These are phyloP conservation scores for Sarcomyxa edulis DNA, from an alignment of 768 basidiomycete genomes.

Conservation along the genomic window DNA sequence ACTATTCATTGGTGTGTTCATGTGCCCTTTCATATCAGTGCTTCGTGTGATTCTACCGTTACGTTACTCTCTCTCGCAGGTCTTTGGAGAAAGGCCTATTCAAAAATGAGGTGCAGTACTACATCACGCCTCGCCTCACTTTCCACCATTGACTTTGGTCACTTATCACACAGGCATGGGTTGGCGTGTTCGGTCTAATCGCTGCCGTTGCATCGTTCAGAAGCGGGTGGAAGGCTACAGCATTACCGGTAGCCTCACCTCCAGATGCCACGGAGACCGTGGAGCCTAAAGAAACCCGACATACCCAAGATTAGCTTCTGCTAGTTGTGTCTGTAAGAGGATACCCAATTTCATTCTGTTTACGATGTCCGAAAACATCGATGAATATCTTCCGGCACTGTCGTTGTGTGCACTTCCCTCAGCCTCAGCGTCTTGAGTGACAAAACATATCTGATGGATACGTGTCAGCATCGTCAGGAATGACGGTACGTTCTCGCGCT, in stretches of 20 bases:
- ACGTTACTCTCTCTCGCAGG: slow-evolving; percentile 32
- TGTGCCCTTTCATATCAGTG: background rate
- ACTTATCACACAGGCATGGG: slow-evolving; percentile 28
- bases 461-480: too few relatives aligned
- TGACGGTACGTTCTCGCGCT: too few relatives aligned
- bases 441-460: too few relatives aligned
- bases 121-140: background rate
- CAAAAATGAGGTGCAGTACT: slow-evolving; percentile 50
- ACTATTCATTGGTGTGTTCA: slow-evolving; percentile 79
- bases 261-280: slow-evolving; percentile 14
- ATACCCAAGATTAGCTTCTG: too few relatives aligned
- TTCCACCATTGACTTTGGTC: background rate
- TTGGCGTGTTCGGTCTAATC: slow-evolving; percentile 35
- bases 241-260: slow-evolving; percentile 29
- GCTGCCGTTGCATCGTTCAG: slow-evolving; percentile 60
- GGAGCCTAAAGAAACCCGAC: too few relatives aligned
- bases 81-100: slow-evolving; percentile 66
- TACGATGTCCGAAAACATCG: too few relatives aligned
- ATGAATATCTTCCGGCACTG: too few relatives aligned
- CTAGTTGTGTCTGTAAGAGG: too few relatives aligned
- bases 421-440: too few relatives aligned
- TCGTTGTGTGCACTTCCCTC: too few relatives aligned
- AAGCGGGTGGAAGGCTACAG: slow-evolving; percentile 69
- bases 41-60: background rate
- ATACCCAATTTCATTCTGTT: too few relatives aligned